Evolutionary conservation across 257 asterid genomes (phyloP), one percentile per base, ranked within the genome.

Genomic region (Ophiorrhiza pumila): DNA sequence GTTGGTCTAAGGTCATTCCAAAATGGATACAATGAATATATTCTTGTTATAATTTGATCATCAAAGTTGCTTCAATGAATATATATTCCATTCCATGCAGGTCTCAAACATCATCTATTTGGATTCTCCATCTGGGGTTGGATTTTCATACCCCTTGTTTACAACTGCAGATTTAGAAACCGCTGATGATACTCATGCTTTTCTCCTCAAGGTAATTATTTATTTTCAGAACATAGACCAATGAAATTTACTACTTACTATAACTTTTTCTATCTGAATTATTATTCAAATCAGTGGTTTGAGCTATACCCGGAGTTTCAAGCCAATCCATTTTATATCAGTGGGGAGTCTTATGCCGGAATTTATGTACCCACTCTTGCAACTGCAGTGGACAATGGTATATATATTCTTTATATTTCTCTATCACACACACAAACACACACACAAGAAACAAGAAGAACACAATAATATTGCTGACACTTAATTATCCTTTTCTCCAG

Each of bases 1-100:
- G 86, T 60, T 88, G 94, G 94, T 86, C 89, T 29, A 88, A 85
- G 93, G 93, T 87, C 5, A 71, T n/a, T n/a, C n/a, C n/a, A n/a
- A n/a, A n/a, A n/a, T n/a, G n/a, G n/a, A n/a, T n/a, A n/a, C n/a
- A n/a, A n/a, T n/a, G n/a, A n/a, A n/a, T n/a, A n/a, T n/a, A n/a
- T n/a, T n/a, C n/a, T n/a, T n/a, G n/a, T n/a, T n/a, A n/a, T n/a
- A n/a, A n/a, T n/a, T n/a, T n/a, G n/a, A n/a, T n/a, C n/a, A n/a
- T n/a, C n/a, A n/a, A n/a, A n/a, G n/a, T n/a, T n/a, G n/a, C n/a
- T n/a, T n/a, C n/a, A n/a, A n/a, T n/a, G n/a, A n/a, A n/a, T n/a
- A n/a, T n/a, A n/a, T n/a, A n/a, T n/a, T n/a, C n/a, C n/a, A n/a
- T n/a, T n/a, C n/a, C n/a, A n/a, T 25, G 8, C 34, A 85, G 90